Base-by-base conservation (phyloP, 2,329 filamentous ascomycete species). In the Diplodia scrobiculata region DNA sequence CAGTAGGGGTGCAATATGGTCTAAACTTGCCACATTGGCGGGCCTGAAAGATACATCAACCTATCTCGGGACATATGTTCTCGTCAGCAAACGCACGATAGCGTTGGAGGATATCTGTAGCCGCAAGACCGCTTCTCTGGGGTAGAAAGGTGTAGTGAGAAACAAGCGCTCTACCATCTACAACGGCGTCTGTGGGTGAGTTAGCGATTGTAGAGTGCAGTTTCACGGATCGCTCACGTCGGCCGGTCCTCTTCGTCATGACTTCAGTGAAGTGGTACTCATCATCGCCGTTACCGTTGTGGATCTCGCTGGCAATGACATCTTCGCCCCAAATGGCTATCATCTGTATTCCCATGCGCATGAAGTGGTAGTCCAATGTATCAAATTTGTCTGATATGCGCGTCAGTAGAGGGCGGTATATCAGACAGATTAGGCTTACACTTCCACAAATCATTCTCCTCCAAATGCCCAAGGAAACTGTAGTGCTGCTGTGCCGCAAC, bases 11-110 rank as follows among this genome's bases (percentile, higher is more conserved):
- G 21, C 21, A 25, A 25, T 21, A 1, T 21, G 2, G n/a, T 21
- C 21, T 25, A 4, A 25, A 1, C 25, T 3, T 25, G 25, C 25
- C 25, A 25, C 25, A 25, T 25, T 25, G 21, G 21, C 21, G 21
- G 21, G 21, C 21, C 2, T 25, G 21, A 25, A 25, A 25, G 21
- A 25, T 25, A 25, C 21, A 25, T 25, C 2, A 25, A 25, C 2
- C 21, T 2, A 25, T 25, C 2, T 2, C 21, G 21, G 21, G 54
- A 38, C 84, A 87, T 14, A 85, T 79, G 25, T 78, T 80, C 69
- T 86, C 82, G 41, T 79, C 75, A 0, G 84, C 84, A 73, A 83
- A 86, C 1, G 79, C 77, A 13, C 79, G 77, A 70, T 86, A 87
- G 34, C 85, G 77, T 41, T 81, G 78, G 7, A 87, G 73, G 17